Evolutionary conservation across 768 basidiomycete genomes (phyloP), one percentile per base, ranked within the genome.

Genomic region (Tephrocybe sp.): DNA sequence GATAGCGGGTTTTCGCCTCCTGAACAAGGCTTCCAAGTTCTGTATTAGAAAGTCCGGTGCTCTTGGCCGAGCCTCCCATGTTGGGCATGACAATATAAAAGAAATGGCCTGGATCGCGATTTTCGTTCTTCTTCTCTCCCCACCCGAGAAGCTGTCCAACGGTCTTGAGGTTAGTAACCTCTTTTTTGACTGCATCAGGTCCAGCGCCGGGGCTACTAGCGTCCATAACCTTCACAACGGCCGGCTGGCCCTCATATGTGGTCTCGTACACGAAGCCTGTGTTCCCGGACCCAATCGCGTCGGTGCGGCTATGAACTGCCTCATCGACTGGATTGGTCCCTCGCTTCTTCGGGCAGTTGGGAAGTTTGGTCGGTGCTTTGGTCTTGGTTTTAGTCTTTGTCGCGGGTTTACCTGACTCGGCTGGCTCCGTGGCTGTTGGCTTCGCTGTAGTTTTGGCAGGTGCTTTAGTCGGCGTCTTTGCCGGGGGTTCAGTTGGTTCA

Each of bases 31-130:
- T 1, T 4, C 19, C 5, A 7, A 35, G 43, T 12, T 44, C n/a
- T 2, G 15, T 2, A 2, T n/a, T 5, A 2, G 34, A 16, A 4
- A 44, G 35, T 21, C n/a, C 15, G 3, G 41, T 37, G 6, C 44
- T 32, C 18, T n/a, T 21, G 2, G 0, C 21, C 5, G 37, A 12
- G 12, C 16, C 16, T 15, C 37, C 50, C 50, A 51, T 51, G 37
- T 51, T 24, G 3, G 18, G 42, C 50, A 51, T 51, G 28, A 51
- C 27, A 8, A 51, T 13, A 26, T 38, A 51, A 19, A 51, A 30
- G 21, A 30, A 32, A 19, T 44, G 43, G 2, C 9, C 36, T 18
- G 30, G 32, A 2, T 35, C 34, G 25, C 28, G 15, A 5, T 30
- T 36, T 4, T 37, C 30, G 18, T n/a, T 39, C 27, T 38, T 30